Conservation (phyloP, 2,329 filamentous ascomycete genomes). For the Sporothrix sp. region DNA sequence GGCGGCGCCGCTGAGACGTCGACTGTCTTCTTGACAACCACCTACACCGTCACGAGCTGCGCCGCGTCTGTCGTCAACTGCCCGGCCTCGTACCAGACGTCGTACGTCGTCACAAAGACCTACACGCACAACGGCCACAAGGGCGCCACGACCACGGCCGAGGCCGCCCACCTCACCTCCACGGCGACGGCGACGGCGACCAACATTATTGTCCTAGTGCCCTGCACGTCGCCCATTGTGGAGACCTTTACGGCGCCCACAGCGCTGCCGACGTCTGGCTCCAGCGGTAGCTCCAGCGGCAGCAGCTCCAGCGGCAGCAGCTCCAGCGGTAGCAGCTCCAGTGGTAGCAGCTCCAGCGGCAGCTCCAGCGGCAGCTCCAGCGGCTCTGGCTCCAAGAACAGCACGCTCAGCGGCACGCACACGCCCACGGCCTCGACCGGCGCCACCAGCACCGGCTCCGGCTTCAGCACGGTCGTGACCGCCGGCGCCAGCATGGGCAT, state of each 20-base stretch:
- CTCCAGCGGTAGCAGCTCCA: too few relatives aligned
- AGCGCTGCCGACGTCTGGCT: constrained; percentile 29
- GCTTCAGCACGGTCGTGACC: constrained; percentile 1
- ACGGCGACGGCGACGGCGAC: constrained; percentile 15
- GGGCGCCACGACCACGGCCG: background rate
- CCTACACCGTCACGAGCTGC: constrained; percentile 25
- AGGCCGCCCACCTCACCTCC: constrained; percentile 4
- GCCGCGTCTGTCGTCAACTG: constrained; percentile 24
- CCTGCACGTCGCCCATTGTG: constrained; percentile 20
- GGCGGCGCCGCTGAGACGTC: constrained; percentile 16
- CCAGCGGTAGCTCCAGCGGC: background rate
- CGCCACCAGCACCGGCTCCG: background rate
- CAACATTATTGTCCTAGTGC: constrained; percentile 18
- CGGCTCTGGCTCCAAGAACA: too few relatives aligned
- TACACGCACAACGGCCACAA: background rate
- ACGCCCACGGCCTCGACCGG: background rate
- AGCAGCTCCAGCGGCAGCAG: background rate
- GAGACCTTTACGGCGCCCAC: constrained; percentile 40
- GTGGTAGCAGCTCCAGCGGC: background rate
- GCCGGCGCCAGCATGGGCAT: constrained; percentile 3
- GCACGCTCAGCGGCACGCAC: constrained; percentile 4
- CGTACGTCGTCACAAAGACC: constrained; percentile 22
- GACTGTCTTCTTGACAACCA: constrained; percentile 20
- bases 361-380: background rate
- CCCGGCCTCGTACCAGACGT: constrained; percentile 21